Conservation (phyloP, 306 rosid species). For the Begonia peltatifolia region DNA sequence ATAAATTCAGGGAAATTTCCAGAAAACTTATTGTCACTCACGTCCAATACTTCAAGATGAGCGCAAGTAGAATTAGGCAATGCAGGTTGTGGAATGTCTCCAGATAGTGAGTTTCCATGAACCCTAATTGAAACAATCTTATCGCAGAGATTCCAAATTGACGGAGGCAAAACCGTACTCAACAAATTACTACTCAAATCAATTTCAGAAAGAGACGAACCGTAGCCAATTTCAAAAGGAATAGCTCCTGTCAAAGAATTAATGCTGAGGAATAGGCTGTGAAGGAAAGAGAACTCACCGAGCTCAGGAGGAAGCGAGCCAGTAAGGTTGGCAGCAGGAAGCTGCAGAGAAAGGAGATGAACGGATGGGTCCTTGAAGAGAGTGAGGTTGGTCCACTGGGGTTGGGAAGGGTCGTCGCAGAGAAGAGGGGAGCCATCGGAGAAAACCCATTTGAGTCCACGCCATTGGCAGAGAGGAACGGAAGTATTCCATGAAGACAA, state of each 20-base stretch:
- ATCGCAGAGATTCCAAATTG: conserved; percentile 84
- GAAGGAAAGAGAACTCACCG: conserved; percentile 71
- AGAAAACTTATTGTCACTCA: conserved; percentile 57
- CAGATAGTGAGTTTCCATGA: conserved; percentile 51
- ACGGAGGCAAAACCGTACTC: conserved; percentile 49
- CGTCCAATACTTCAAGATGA: conserved; percentile 49
- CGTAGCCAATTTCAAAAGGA: conserved; percentile 87
- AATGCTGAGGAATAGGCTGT: conserved; percentile 60
- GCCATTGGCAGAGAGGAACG: conserved; percentile 79
- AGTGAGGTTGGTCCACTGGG: conserved; percentile 66
- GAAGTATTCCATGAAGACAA: conserved; percentile 77
- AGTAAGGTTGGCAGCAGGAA: conserved; percentile 89
- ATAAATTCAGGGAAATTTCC: conserved; percentile 74
- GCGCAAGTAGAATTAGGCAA: conserved; percentile 67
- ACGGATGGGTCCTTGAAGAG: conserved; percentile 60
- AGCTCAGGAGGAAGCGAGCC: conserved; percentile 81
- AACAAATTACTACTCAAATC: conserved; percentile 60
- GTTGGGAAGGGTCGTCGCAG: conserved; percentile 59
- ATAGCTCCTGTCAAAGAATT: conserved; percentile 56
- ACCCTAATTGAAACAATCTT: conserved; percentile 52
- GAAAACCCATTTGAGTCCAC: conserved; percentile 90
- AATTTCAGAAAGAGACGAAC: conserved; percentile 59
- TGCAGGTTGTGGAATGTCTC: conserved; percentile 38
- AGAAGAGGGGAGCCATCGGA: conserved; percentile 30
- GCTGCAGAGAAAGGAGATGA: conserved; percentile 64